These are phyloP conservation scores for Cyberlindnera subsufficiens DNA, from an alignment of 805 yeast species.

Conservation along the genomic window DNA sequence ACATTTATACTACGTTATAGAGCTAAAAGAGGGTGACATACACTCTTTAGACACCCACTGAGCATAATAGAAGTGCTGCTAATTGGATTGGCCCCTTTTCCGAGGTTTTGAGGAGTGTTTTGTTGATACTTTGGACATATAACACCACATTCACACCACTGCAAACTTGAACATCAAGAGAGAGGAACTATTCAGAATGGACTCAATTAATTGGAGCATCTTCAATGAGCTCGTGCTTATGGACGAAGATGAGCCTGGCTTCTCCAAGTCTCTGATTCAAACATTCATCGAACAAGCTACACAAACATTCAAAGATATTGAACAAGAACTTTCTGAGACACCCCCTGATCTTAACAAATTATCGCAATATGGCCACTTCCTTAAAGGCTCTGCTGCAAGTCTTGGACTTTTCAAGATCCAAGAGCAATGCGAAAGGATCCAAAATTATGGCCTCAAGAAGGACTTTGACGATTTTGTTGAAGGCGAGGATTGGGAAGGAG, in stretches of 20 bases:
- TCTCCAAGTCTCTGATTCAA: conserved; percentile 68
- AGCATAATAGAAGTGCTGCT: no score
- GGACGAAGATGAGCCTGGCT: conserved; percentile 97
- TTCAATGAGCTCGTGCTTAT: conserved; percentile 83
- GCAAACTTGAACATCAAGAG: background rate
- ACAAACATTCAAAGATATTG: conserved; percentile 71
- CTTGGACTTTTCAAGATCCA: conserved; percentile 80
- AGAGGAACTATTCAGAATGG: conserved; percentile 24
- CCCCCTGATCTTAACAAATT: conserved; percentile 42
- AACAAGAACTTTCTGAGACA: conserved; percentile 35
- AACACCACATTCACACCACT: conserved; percentile 10
- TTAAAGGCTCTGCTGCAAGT: conserved; percentile 95
- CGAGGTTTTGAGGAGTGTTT: no score
- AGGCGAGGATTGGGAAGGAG: conserved; percentile 24
- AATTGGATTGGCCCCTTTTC: no score
- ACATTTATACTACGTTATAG: background rate
- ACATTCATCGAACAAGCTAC: conserved; percentile 88
- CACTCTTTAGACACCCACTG: no score
- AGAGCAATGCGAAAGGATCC: conserved; percentile 87
- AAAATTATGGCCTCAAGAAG: conserved; percentile 63
- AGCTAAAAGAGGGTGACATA: no score
- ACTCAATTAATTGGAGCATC: conserved; percentile 81
- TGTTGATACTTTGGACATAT: background rate
- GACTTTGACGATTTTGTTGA: conserved; percentile 26
- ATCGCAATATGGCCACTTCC: conserved; percentile 80